A percentile compares a stretch with the other conserved stretches of the same genome.
These are phyloP conservation scores for Cryphonectria carpinicola DNA, from an alignment of 2,329 filamentous ascomycete genomes.

Conservation along the genomic window DNA sequence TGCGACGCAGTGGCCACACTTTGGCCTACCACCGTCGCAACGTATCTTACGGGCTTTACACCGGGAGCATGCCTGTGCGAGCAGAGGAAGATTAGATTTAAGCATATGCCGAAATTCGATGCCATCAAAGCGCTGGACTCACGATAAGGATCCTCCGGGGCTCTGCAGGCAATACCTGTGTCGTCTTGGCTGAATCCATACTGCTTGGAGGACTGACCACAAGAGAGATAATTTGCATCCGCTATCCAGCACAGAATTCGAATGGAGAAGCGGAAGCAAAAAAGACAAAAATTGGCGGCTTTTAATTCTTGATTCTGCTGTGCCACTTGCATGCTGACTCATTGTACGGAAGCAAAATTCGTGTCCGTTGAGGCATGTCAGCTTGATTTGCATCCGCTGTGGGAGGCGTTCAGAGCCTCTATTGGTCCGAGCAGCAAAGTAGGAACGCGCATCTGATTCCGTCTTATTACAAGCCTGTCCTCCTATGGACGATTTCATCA, in stretches of 20 bases:
- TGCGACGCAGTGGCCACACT: conserved; percentile 9
- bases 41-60: conserved; percentile 18
- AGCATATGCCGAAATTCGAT: not conserved
- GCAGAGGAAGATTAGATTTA: not conserved
- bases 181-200: not conserved
- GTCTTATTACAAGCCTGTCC: not conserved
- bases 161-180: not conserved
- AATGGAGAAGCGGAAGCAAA: not conserved
- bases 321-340: not conserved
- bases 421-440: not conserved
- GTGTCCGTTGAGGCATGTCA: not conserved
- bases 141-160: conserved; percentile 9
- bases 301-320: not conserved
- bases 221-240: not conserved
- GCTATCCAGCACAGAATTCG: not conserved
- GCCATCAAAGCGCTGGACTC: not conserved
- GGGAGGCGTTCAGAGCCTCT: not conserved
- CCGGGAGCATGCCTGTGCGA: conserved; percentile 13
- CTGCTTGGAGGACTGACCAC: not conserved
- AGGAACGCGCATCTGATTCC: not conserved
- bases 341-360: not conserved
- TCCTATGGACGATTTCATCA: not conserved
- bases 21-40: conserved; percentile 15
- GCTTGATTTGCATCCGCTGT: not conserved
- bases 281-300: not conserved